Percentiles rank a stretch among this genome's conserved stretches.
These are phyloP conservation scores for Fusarium cyanostomum DNA, from an alignment of 2,329 filamentous ascomycete species.

Conservation along the genomic window DNA sequence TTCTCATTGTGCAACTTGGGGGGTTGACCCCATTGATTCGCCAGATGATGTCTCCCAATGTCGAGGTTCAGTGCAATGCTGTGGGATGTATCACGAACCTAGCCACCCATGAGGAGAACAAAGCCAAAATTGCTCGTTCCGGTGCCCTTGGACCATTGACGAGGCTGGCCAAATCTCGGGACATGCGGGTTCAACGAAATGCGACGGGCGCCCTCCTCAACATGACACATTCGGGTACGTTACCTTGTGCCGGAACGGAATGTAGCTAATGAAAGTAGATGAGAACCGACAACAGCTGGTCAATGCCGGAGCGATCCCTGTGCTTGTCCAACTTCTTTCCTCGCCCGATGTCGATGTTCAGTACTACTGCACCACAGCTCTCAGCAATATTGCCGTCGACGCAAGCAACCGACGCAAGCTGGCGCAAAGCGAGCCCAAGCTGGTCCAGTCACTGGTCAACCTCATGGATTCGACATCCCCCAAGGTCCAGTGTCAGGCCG, in stretches of 20 bases:
- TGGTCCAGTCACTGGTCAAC: constrained; percentile 93
- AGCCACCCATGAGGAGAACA: constrained; percentile 98
- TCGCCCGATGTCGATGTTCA: constrained; percentile 97
- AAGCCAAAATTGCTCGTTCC: constrained; percentile 96
- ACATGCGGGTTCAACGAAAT: constrained; percentile 98
- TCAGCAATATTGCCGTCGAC: constrained; percentile 98
- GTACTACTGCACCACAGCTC: constrained; percentile 98
- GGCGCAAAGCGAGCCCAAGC: constrained; percentile 86
- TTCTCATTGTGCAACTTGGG: constrained; percentile 91
- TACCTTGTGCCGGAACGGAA: neutral
- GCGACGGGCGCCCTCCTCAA: constrained; percentile 95
- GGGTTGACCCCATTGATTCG: constrained; percentile 91
- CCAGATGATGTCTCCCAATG: constrained; percentile 98
- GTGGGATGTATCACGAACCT: constrained; percentile 99
- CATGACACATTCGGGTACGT: constrained; percentile 96
- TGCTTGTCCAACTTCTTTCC: constrained; percentile 92
- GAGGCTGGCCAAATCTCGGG: constrained; percentile 92
- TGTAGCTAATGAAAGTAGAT: constrained; percentile 63
- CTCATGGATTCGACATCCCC: constrained; percentile 97
- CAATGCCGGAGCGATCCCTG: constrained; percentile 96
- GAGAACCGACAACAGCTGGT: constrained; percentile 98
- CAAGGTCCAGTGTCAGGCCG: constrained; percentile 98
- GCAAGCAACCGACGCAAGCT: constrained; percentile 89
- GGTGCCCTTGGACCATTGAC: constrained; percentile 92
- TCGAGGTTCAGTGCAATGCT: constrained; percentile 98